A percentile compares a stretch with the other conserved stretches of the same genome.
These are phyloP conservation scores for Pseudonectria buxi DNA, from an alignment of 2,329 filamentous ascomycete species.

Conservation along the genomic window DNA sequence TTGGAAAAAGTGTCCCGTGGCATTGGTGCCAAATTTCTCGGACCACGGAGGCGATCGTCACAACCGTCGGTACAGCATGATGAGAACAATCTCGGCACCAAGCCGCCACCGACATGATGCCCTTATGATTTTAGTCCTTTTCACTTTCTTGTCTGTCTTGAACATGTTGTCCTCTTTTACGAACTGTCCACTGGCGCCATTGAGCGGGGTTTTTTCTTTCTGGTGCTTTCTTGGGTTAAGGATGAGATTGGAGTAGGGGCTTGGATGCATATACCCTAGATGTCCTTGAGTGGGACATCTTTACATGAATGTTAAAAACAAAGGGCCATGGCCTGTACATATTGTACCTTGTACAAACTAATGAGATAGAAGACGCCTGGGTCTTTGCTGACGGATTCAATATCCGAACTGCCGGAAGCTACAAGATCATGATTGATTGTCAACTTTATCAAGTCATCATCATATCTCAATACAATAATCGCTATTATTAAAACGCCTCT, in stretches of 20 bases:
- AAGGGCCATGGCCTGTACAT: background rate
- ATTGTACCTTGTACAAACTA: too few species aligned
- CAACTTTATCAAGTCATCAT: too few species aligned
- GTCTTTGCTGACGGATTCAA: too few species aligned
- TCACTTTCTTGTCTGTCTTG: constrained; percentile 7
- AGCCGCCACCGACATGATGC: constrained; percentile 12
- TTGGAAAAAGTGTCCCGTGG: constrained; percentile 17
- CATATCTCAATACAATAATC: too few species aligned
- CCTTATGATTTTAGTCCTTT: constrained; percentile 8
- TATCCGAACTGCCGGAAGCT: too few species aligned
- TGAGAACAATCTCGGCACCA: constrained; percentile 17
- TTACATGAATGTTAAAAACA: constrained; percentile 9
- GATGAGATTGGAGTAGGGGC: too few species aligned
- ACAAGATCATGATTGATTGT: too few species aligned
- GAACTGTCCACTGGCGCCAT: too few species aligned
- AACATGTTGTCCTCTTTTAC: constrained; percentile 1
- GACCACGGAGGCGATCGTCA: constrained; percentile 24
- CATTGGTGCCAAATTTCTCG: constrained; percentile 20
- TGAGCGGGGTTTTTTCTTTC: too few species aligned
- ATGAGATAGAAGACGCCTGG: too few species aligned
- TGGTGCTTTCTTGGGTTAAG: too few species aligned
- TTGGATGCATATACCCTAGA: constrained; percentile 15
- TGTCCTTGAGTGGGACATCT: constrained; percentile 11
- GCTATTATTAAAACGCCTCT: too few species aligned
- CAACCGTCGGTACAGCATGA: constrained; percentile 25